Base-by-base conservation (phyloP, 1,284 basidiomycete species). In the Hymenochaete sp. region DNA sequence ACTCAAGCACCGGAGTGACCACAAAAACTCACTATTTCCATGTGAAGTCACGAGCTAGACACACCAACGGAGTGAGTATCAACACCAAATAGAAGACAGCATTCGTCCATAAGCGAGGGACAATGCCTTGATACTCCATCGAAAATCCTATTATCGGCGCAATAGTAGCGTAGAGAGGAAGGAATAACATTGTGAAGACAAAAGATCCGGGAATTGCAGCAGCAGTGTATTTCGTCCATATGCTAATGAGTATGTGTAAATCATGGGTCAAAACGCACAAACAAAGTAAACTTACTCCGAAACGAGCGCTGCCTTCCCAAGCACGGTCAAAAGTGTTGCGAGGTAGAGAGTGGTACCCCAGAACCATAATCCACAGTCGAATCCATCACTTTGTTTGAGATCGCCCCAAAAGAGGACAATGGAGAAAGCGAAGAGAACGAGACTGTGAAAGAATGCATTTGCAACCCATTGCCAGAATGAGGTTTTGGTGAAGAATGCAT, bases 171-270 rank as follows among this genome's bases (percentile, higher is more conserved):
- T 98, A 99, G 1, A 98, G 59, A 0, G 93, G 95, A 3, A 98
- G 70, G 64, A 93, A 93, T 38, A 84, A 61, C 84, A 98, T 93
- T 5, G 95, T 93, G 64, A 98, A 95, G 24, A 84, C 61, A 60
- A 98, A 95, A 2, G 96, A 98, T 6, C 96, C 96, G 0, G 95
- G 96, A 44, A 97, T 97, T 4, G 93, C 90, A 38, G 90, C 89
- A 31, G 93, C 86, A 2, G 93, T 98, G 62, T 98, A 98, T 62
- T 98, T 98, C 2, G 95, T 98, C 96, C 95, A 99, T n/a, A 98
- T 65, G 56, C 92, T 96, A 53, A 11, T 19, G 21, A 16, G 21
- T n/a, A 5, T 8, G 21, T 6, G 26, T 27, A 21, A 28, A 25
- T 27, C 25, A 36, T 37, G 18, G 24, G 44, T 53, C 25, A 62